phyloP scores from a whole-genome alignment of 208 protist genomes.

The Trypanosoma melophagium region DNA sequence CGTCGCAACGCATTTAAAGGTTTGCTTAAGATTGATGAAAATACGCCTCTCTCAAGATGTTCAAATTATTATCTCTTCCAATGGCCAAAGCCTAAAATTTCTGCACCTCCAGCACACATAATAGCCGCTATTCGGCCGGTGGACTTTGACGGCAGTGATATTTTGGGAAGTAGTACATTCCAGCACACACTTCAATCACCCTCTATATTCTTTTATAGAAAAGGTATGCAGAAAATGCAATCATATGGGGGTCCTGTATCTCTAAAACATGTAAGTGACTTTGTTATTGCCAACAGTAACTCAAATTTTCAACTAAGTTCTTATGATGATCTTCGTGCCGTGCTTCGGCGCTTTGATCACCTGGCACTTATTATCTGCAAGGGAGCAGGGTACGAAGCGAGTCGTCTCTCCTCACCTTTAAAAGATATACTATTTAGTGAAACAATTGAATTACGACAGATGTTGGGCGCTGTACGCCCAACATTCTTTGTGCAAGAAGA shows the following conservation, averaged over 20 bases:
- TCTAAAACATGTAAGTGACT: slow-evolving; percentile 3
- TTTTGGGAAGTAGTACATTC: slow-evolving; percentile 3
- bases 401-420: neutral
- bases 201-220: slow-evolving; percentile 24
- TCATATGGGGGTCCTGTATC: neutral
- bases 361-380: slow-evolving; percentile 26
- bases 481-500: slow-evolving; percentile 31
- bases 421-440: slow-evolving; percentile 13
- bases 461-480: slow-evolving; percentile 12
- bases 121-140: slow-evolving; percentile 32
- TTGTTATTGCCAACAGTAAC: slow-evolving; percentile 14
- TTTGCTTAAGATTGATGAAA: neutral
- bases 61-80: slow-evolving; percentile 6
- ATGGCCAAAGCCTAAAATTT: neutral
- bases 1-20: slow-evolving; percentile 13
- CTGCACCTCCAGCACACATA: slow-evolving; percentile 17
- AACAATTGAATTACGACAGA: neutral
- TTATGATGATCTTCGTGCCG: neutral
- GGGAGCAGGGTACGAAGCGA: neutral
- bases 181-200: slow-evolving; percentile 17
- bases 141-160: slow-evolving; percentile 7
- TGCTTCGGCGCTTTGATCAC: slow-evolving; percentile 18
- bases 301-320: slow-evolving; percentile 19
- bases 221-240: neutral
- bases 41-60: neutral